Conservation (phyloP, 2,329 filamentous ascomycete species). For the Aspergillus novofumigatus region DNA sequence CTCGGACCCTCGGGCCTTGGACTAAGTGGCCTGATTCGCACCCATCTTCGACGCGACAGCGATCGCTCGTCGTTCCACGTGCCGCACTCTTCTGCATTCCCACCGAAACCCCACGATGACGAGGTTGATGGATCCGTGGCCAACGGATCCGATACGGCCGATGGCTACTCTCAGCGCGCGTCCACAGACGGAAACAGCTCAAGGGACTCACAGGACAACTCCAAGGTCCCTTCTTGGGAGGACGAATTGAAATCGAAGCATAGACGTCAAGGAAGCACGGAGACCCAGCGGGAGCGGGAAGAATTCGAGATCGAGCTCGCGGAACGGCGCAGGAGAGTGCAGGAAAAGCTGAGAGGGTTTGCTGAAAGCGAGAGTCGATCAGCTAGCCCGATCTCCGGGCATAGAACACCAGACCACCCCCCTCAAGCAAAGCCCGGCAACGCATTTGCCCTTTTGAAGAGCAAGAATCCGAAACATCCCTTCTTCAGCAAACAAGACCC, state of each 20-base stretch:
- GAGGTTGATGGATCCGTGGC: conserved; percentile 4
- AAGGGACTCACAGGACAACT: background rate
- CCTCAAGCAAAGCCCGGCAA: conserved; percentile 31
- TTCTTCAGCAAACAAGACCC: conserved; percentile 27
- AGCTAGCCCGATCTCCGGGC: conserved; percentile 38
- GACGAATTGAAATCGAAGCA: conserved; percentile 44
- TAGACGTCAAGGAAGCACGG: conserved; percentile 42
- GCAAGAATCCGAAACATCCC: conserved; percentile 35
- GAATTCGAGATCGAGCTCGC: conserved; percentile 48
- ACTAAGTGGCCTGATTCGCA: conserved; percentile 74
- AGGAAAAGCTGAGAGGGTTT: conserved; percentile 45
- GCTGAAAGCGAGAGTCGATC: conserved; percentile 42
- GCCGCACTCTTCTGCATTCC: conserved; percentile 38
- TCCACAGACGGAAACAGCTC: background rate
- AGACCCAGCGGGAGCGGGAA: conserved; percentile 47
- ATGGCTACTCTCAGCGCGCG: background rate
- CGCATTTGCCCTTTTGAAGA: conserved; percentile 44
- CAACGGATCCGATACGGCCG: background rate
- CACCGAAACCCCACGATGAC: conserved; percentile 28
- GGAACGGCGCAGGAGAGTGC: conserved; percentile 44
- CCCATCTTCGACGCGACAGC: conserved; percentile 79
- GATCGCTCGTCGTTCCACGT: conserved; percentile 75
- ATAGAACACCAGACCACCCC: conserved; percentile 31
- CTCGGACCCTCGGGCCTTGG: conserved; percentile 61
- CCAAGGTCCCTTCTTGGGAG: conserved; percentile 41